Percentiles rank a stretch among this genome's conserved stretches.
Evolutionary conservation across 2,329 filamentous ascomycete species (phyloP).

Genomic region (Aspergillus piperis): DNA sequence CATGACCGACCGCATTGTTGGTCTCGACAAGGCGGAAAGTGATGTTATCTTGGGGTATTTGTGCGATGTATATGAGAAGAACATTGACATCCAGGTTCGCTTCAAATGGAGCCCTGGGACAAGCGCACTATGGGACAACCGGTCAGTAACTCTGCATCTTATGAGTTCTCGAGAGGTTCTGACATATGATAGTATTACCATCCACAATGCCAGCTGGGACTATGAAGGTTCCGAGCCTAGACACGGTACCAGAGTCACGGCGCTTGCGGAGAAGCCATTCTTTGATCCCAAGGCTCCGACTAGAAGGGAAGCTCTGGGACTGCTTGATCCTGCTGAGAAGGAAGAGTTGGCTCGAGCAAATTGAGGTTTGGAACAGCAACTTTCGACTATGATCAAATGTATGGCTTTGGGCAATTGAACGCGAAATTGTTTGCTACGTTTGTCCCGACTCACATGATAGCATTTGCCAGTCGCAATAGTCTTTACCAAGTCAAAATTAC

Average conservation of each 20-base stretch:
- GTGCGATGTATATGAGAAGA: conserved; percentile 68
- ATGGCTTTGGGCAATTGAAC: too few species aligned
- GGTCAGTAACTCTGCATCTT: conserved; percentile 42
- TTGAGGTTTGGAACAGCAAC: background rate
- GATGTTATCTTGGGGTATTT: conserved; percentile 68
- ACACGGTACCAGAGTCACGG: conserved; percentile 71
- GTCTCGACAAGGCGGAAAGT: conserved; percentile 68
- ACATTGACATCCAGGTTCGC: conserved; percentile 70
- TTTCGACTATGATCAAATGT: background rate
- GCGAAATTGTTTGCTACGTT: too few species aligned
- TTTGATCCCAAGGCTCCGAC: conserved; percentile 67
- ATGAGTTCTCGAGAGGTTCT: background rate
- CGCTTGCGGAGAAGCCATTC: conserved; percentile 70
- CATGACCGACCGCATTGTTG: conserved; percentile 69
- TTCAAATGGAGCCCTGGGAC: conserved; percentile 70
- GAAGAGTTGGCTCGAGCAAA: conserved; percentile 19
- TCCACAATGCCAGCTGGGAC: conserved; percentile 74
- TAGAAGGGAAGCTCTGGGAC: conserved; percentile 64
- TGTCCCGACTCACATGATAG: too few species aligned
- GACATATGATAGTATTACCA: conserved; percentile 58
- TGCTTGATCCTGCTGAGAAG: conserved; percentile 60
- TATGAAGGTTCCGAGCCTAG: conserved; percentile 67
- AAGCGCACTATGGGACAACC: conserved; percentile 63
- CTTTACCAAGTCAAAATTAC: too few species aligned
- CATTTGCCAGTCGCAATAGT: too few species aligned